Evolutionary conservation across 2,329 filamentous ascomycete genomes (phyloP).

Genomic region (Chrysoporthe austroafricana): DNA sequence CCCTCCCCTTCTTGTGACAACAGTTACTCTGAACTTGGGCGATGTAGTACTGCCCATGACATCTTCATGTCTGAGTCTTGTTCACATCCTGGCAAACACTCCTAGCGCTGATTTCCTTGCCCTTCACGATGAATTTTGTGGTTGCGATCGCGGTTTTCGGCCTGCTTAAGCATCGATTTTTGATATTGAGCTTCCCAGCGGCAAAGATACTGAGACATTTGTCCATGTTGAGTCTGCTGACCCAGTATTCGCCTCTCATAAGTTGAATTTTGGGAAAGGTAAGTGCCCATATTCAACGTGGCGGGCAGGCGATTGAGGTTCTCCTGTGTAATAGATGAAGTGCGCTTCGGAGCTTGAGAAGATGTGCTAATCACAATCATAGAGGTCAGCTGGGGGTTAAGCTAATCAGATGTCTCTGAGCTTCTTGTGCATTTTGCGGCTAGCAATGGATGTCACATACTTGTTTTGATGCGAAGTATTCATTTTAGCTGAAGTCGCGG

Average conservation of each 20-base stretch:
- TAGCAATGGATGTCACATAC: background rate
- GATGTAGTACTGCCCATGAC: background rate
- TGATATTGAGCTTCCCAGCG: background rate
- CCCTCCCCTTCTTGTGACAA: background rate
- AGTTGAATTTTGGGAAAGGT: background rate
- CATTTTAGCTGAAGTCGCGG: background rate
- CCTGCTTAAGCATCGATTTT: background rate
- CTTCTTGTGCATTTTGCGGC: background rate
- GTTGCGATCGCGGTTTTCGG: background rate
- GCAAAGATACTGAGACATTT: background rate
- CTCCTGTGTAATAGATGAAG: background rate
- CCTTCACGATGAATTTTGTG: background rate
- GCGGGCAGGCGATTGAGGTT: background rate
- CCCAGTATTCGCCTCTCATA: background rate
- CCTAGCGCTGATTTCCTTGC: background rate
- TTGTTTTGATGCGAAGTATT: background rate
- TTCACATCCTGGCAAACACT: background rate
- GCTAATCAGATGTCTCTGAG: background rate
- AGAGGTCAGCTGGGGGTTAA: background rate
- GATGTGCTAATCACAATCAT: background rate
- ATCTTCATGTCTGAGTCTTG: background rate
- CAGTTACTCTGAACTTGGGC: background rate
- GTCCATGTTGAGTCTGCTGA: background rate
- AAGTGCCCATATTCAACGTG: background rate
- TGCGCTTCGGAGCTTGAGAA: background rate